A percentile compares a stretch with the other conserved stretches of the same genome.
These are phyloP conservation scores for Cordyceps cicadae DNA, from an alignment of 2,329 filamentous ascomycete genomes.

Conservation along the genomic window DNA sequence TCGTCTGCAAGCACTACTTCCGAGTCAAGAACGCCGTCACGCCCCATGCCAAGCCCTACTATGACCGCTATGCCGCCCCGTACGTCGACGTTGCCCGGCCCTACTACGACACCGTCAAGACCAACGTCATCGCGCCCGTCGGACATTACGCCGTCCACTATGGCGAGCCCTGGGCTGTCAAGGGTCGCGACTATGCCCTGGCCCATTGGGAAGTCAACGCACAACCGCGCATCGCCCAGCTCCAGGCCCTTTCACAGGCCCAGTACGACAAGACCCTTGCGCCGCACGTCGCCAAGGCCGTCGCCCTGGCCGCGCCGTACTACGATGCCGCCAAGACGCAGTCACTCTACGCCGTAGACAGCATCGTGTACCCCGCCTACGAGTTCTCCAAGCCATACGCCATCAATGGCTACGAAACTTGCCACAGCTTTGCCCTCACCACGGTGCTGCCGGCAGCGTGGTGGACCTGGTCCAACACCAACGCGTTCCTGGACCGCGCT, in stretches of 20 bases:
- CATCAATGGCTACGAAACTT: conserved; percentile 56
- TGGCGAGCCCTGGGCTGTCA: conserved; percentile 62
- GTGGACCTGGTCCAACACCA: conserved; percentile 61
- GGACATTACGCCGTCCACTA: conserved; percentile 61
- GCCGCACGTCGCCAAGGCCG: conserved; percentile 61
- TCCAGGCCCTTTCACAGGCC: conserved; percentile 50
- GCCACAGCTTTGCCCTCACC: conserved; percentile 57
- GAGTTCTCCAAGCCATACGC: conserved; percentile 66
- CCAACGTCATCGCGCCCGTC: conserved; percentile 60
- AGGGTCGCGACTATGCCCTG: conserved; percentile 56
- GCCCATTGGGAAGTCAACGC: conserved; percentile 72
- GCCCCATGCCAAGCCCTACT: conserved; percentile 78
- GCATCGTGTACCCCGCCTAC: conserved; percentile 69
- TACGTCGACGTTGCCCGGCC: conserved; percentile 71
- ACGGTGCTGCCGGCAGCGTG: conserved; percentile 65
- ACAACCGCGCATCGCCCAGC: conserved; percentile 63
- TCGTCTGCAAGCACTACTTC: conserved; percentile 78
- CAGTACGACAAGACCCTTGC: conserved; percentile 65
- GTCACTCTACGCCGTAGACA: conserved; percentile 59
- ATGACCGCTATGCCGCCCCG: conserved; percentile 72
- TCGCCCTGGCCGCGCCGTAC: conserved; percentile 58
- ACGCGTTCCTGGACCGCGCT: conserved; percentile 63
- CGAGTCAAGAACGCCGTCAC: conserved; percentile 52
- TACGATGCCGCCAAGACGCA: conserved; percentile 57
- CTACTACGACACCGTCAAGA: conserved; percentile 58